These are phyloP conservation scores for Candida khao-thaluensis DNA, from an alignment of 805 yeast genomes.

Conservation along the genomic window DNA sequence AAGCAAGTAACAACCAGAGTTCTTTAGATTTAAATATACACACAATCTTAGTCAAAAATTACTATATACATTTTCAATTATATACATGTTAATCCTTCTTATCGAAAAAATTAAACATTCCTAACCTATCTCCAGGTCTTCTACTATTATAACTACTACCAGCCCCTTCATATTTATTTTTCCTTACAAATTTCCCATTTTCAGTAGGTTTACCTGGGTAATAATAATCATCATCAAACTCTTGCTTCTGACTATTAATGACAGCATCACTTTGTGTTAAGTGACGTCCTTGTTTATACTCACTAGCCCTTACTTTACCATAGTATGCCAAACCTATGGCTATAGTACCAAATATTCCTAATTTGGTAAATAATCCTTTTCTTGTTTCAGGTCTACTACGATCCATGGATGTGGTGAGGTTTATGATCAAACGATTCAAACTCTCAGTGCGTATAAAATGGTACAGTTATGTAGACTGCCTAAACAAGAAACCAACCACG, in stretches of 20 bases:
- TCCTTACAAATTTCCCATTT: conserved; percentile 40
- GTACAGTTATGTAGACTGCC: background rate
- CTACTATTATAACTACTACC: conserved; percentile 61
- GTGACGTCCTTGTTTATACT: conserved; percentile 35
- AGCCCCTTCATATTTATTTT: conserved; percentile 67
- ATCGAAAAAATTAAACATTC: conserved; percentile 28
- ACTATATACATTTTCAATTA: too few species aligned
- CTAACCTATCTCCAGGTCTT: conserved; percentile 53
- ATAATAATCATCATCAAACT: conserved; percentile 30
- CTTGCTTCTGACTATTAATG: conserved; percentile 28
- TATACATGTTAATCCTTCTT: conserved; percentile 14
- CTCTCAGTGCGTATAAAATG: background rate
- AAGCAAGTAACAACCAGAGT: too few species aligned
- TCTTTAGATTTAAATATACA: too few species aligned
- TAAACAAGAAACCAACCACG: background rate
- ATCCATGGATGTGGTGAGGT: conserved; percentile 1
- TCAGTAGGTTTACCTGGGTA: conserved; percentile 49
- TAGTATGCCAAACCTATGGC: conserved; percentile 32
- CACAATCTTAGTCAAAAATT: too few species aligned
- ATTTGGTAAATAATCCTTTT: conserved; percentile 33
- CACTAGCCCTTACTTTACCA: conserved; percentile 38
- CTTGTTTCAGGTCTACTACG: conserved; percentile 31
- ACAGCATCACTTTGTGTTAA: conserved; percentile 35
- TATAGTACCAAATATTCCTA: conserved; percentile 29
- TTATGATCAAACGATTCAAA: background rate